Evolutionary conservation across 2,329 filamentous ascomycete species (phyloP).

Genomic region (Ophiostoma australiae): DNA sequence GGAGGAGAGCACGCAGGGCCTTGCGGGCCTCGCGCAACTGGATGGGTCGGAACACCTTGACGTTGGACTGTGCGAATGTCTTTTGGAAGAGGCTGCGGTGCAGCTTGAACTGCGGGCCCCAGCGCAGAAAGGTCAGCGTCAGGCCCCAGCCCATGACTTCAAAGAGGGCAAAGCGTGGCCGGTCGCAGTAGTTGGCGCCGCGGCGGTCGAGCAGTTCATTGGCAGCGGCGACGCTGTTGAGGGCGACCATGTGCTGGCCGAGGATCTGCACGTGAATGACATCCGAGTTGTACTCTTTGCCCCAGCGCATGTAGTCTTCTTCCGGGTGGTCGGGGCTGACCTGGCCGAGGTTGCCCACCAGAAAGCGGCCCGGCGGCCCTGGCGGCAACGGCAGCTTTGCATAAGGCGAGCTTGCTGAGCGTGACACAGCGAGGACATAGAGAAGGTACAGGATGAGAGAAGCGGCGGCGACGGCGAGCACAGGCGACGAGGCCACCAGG

Average conservation of each 20-base stretch:
- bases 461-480: slow-evolving; percentile 12
- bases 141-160: slow-evolving; percentile 42
- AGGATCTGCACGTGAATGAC: slow-evolving; percentile 35
- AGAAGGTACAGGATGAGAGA: slow-evolving; percentile 18
- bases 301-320: slow-evolving; percentile 26
- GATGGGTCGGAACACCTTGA: slow-evolving; percentile 25
- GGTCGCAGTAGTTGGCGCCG: slow-evolving; percentile 38
- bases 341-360: slow-evolving; percentile 91
- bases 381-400: slow-evolving; percentile 24
- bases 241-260: slow-evolving; percentile 37
- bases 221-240: slow-evolving; percentile 38
- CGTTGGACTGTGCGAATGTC: slow-evolving; percentile 34
- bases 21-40: slow-evolving; percentile 34
- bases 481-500: background rate
- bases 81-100: slow-evolving; percentile 41
- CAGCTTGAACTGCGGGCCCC: slow-evolving; percentile 39
- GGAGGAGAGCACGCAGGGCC: slow-evolving; percentile 34
- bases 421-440: background rate
- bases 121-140: slow-evolving; percentile 42
- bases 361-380: slow-evolving; percentile 30
- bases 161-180: slow-evolving; percentile 39
- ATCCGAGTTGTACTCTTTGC: slow-evolving; percentile 29
- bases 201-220: slow-evolving; percentile 40
- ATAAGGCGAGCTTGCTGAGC: slow-evolving; percentile 7
- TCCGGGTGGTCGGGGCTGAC: slow-evolving; percentile 88